Base-by-base conservation (phyloP, 2,329 filamentous ascomycete species). In the Botrytis paeoniae region DNA sequence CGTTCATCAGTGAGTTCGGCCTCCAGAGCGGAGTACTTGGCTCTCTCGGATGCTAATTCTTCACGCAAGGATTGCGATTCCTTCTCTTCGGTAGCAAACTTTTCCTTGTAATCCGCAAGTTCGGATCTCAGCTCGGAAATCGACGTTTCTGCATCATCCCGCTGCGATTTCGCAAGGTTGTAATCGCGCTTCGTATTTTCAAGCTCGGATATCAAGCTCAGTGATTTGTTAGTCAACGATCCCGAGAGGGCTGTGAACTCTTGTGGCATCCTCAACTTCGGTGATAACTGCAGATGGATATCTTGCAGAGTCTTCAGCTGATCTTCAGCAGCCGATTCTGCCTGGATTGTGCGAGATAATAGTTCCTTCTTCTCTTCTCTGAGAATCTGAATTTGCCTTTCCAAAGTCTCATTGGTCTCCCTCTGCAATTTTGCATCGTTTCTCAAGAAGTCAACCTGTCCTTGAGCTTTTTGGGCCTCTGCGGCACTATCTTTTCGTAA, bases 1-100 rank as follows among this genome's bases (percentile, higher is more conserved):
- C 92, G 89, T 74, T 92, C 89, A 72, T 92, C 89, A 3, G 87
- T 85, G 4, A 90, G 81, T 77, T 91, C 88, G 41, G 79, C 81
- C 77, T 91, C 88, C 0, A 91, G 81, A 3, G 87, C 85, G n/a
- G 79, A 74, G 3, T 85, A 84, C 78, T 85, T 87, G 25, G 88
- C 87, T 78, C 85, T 85, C 76, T 89, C 86, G 70, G 85, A 85
- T 0, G 85, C 82, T 14, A 89, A 77, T 1, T 80, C 82, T 74
- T 93, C 88, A 57, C 84, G 85, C 16, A 91, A 81, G 70, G 86
- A 85, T 59, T 85, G 83, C 0, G 84, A 80, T 35, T 85, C 81
- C 70, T 84, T 83, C 75, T 91, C 88, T 77, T 88, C 85, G 8
- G 81, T 79, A 6, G 86, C 83, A 18, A 90, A 79, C 65, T 82